Evolutionary conservation across 495 filamentous ascomycete genomes (phyloP).

Genomic region (Tetracladium marchalianum): DNA sequence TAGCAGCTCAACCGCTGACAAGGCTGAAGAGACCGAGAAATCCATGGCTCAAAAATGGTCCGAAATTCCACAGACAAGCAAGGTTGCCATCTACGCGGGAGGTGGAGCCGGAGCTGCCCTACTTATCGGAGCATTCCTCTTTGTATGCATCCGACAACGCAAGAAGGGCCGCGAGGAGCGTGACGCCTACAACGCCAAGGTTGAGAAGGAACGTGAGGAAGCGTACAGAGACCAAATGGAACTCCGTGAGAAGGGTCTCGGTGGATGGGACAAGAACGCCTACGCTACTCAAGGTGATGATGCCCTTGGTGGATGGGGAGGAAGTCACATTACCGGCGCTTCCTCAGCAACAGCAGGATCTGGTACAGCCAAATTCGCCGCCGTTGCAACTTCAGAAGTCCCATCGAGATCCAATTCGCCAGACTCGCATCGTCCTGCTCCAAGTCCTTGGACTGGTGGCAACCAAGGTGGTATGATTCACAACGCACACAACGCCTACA

Average conservation of each 20-base stretch:
- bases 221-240: constrained; percentile 15
- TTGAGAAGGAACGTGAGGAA: constrained; percentile 18
- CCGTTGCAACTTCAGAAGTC: constrained; percentile 5
- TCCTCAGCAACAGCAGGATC: neutral
- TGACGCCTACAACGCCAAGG: constrained; percentile 31
- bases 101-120: constrained; percentile 41
- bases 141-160: constrained; percentile 60
- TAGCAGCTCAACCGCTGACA: constrained; percentile 16
- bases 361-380: neutral
- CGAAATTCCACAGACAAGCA: constrained; percentile 39
- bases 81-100: constrained; percentile 50
- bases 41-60: constrained; percentile 46
- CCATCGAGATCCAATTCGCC: constrained; percentile 7
- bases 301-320: constrained; percentile 19
- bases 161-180: constrained; percentile 54
- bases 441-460: constrained; percentile 9
- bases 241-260: constrained; percentile 17
- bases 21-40: constrained; percentile 12
- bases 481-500: constrained; percentile 9
- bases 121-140: constrained; percentile 36
- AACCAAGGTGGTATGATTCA: constrained; percentile 9
- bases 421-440: neutral
- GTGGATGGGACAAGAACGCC: constrained; percentile 14
- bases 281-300: constrained; percentile 16
- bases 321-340: constrained; percentile 7